Conservation (phyloP, 768 basidiomycete genomes). For the Hebeloma cylindrosporum region DNA sequence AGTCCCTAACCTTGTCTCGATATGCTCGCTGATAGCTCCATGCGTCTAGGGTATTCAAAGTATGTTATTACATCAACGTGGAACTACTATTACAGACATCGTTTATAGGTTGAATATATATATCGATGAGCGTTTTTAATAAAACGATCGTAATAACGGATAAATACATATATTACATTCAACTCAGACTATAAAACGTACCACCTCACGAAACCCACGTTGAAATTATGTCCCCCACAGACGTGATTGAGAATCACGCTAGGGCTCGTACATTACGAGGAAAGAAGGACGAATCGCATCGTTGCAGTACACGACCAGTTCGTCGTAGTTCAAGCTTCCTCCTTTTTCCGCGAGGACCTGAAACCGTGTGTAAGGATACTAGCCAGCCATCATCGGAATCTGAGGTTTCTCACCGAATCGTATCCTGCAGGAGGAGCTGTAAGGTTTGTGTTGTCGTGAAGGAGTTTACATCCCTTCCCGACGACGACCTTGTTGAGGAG, state of each 20-base stretch:
- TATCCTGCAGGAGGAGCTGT: constrained; percentile 61
- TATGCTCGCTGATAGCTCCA: too few species aligned
- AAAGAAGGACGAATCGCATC: constrained; percentile 74
- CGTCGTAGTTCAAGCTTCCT: constrained; percentile 68
- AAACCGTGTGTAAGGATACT: background rate
- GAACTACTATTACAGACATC: too few species aligned
- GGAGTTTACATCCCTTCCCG: constrained; percentile 67
- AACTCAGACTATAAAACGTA: too few species aligned
- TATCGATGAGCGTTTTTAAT: too few species aligned
- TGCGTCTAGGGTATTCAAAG: too few species aligned
- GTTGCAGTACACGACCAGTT: constrained; percentile 67
- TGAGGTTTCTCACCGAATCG: constrained; percentile 53
- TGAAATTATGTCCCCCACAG: background rate
- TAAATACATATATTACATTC: constrained; percentile 8
- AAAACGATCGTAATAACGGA: too few species aligned
- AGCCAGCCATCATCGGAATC: background rate
- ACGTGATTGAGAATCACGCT: constrained; percentile 5
- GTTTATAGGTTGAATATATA: too few species aligned
- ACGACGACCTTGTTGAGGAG: constrained; percentile 76
- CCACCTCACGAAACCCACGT: background rate
- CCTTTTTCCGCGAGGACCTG: constrained; percentile 71
- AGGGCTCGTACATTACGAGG: constrained; percentile 66
- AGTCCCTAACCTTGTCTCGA: too few species aligned
- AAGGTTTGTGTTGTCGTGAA: constrained; percentile 53
- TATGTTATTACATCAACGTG: too few species aligned